Base-by-base conservation (phyloP, 331 rosid genomes). In the Phaseolus coccineus region DNA sequence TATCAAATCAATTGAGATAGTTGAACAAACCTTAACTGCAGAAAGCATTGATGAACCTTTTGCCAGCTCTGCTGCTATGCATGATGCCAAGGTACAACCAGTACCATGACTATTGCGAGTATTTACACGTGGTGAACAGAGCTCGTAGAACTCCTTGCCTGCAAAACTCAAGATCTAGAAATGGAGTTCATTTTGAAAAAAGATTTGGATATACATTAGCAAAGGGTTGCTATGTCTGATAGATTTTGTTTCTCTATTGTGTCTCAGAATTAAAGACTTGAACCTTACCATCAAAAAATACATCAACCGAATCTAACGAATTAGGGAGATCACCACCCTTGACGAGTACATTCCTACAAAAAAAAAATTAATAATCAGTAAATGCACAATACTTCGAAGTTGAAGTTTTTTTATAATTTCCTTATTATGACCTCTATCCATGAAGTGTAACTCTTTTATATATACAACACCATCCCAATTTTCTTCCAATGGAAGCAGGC, bases 251-350 rank as follows among this genome's bases (percentile, higher is more conserved):
- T 69, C 14, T 11, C 37, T 9, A 27, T 25, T 77, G 56, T 52
- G 40, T 22, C 56, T 51, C 46, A 70, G 71, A 80, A 67, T 83
- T 25, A 12, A 77, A 68, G 46, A 59, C 64, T 71, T n/a, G 6
- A 71, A 80, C 6, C 91, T 82, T 69, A 91, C 99, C 97, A 78
- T 95, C 90, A 62, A 86, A 95, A 85, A 95, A 89, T 64, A 95
- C 71, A 87, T 95, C 99, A 85, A 89, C 51, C 12, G 99, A 92
- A 73, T 95, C 94, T 70, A 74, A 83, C 37, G 97, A 92, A 89
- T 87, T 88, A n/a, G 91, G 97, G 51, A 92, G 97, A 86, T 95
- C 91, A 61, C 99, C 97, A 13, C 99, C 99, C 84, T 95, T 95
- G 85, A 95, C 90, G 59, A 95, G 97, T 19, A 95, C 97, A 73